Evolutionary conservation across 2,329 filamentous ascomycete genomes (phyloP).

Genomic region (Xylariaceae sp.): DNA sequence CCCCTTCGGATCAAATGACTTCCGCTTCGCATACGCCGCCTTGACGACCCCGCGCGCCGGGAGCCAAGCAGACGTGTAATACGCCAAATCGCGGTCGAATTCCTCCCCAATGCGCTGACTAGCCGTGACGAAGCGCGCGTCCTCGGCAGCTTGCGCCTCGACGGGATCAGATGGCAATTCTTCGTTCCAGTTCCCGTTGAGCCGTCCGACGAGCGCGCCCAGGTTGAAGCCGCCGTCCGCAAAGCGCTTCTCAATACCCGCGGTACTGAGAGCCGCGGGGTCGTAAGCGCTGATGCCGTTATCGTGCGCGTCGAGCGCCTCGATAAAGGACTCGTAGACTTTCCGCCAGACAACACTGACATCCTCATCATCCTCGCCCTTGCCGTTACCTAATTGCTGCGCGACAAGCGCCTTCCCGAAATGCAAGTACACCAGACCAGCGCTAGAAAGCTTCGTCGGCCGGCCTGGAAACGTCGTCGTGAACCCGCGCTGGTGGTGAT

Average conservation of each 20-base stretch:
- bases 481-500: conserved; percentile 97
- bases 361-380: conserved; percentile 59
- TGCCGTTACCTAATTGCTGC: conserved; percentile 43
- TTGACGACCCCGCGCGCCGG: conserved; percentile 79
- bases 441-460: conserved; percentile 85
- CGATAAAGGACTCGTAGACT: conserved; percentile 88
- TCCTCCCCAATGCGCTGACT: conserved; percentile 83
- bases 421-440: conserved; percentile 92
- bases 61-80: conserved; percentile 74
- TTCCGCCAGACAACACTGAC: conserved; percentile 78
- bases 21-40: conserved; percentile 67
- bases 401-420: conserved; percentile 84
- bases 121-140: conserved; percentile 72
- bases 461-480: conserved; percentile 77
- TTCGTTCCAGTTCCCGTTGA: conserved; percentile 82
- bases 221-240: conserved; percentile 78
- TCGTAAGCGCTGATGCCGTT: conserved; percentile 89
- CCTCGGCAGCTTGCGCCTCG: conserved; percentile 69
- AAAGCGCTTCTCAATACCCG: conserved; percentile 78
- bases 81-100: conserved; percentile 76
- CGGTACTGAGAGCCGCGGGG: conserved; percentile 60
- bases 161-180: conserved; percentile 47
- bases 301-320: conserved; percentile 96
- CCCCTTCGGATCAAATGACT: conserved; percentile 66
- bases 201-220: conserved; percentile 73